phyloP scores from a whole-genome alignment of 140 eudicot species.

The Oenanthe javanica region DNA sequence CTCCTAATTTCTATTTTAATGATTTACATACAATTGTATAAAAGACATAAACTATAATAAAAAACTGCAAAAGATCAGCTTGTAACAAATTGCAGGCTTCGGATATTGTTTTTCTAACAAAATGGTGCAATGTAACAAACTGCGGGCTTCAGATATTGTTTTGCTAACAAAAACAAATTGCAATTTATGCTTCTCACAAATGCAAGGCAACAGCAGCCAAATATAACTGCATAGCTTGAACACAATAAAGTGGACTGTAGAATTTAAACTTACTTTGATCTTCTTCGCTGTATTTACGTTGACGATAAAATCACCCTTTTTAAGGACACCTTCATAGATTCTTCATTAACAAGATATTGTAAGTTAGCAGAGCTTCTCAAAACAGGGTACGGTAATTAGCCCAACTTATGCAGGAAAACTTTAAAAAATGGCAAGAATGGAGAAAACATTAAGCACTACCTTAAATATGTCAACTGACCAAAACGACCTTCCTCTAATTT shows the following conservation, averaged over 20 bases:
- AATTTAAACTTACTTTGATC: slow-evolving; percentile 50
- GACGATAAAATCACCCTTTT: slow-evolving; percentile 78
- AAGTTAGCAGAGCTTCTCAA: slow-evolving; percentile 4
- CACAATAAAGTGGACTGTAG: slow-evolving; percentile 4
- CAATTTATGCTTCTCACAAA: neutral
- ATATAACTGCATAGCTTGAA: neutral
- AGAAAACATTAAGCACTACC: slow-evolving; percentile 28
- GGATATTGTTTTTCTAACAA: neutral
- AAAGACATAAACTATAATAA: neutral
- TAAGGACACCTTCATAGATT: slow-evolving; percentile 85
- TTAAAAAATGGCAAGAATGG: neutral
- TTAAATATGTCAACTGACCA: slow-evolving; percentile 81
- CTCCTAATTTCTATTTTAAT: neutral
- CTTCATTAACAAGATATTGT: slow-evolving; percentile 32
- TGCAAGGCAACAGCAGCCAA: neutral
- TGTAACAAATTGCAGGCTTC: neutral
- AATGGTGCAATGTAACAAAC: neutral
- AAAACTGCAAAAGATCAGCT: neutral
- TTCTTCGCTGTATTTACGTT: slow-evolving; percentile 87
- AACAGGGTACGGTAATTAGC: neutral
- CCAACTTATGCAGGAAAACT: slow-evolving; percentile 7
- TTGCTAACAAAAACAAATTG: neutral
- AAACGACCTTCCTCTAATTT: slow-evolving; percentile 90
- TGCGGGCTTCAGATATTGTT: neutral
- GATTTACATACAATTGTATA: neutral